These are phyloP conservation scores for Chlorella sp. DNA, from an alignment of 139 green algal genomes.

Conservation along the genomic window DNA sequence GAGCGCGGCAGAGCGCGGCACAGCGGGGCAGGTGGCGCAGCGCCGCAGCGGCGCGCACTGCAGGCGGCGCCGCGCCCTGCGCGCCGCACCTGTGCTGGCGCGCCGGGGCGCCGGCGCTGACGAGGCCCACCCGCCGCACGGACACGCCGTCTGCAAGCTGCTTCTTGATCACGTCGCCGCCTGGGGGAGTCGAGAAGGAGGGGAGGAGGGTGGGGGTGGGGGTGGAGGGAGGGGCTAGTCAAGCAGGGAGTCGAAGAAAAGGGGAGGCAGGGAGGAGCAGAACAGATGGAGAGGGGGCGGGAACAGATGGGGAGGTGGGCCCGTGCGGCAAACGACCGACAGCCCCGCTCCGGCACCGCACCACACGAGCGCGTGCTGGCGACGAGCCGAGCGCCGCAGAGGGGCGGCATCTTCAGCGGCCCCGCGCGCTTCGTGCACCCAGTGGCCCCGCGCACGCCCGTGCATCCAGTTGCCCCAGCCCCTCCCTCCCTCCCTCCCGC, in stretches of 20 bases:
- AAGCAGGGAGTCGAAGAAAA: not conserved
- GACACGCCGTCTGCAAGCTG: constrained; percentile 90
- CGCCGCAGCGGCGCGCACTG: too few species aligned
- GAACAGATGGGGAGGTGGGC: not conserved
- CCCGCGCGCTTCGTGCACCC: too few species aligned
- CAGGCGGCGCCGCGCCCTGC: too few species aligned
- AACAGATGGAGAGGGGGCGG: too few species aligned
- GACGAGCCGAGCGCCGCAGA: too few species aligned
- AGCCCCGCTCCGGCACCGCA: too few species aligned
- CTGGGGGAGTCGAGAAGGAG: too few species aligned
- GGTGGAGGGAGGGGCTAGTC: not conserved
- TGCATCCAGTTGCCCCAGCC: not conserved
- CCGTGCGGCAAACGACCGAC: too few species aligned
- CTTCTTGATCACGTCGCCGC: constrained; percentile 82
- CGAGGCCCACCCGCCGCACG: constrained; percentile 88
- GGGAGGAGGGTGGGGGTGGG: not conserved
- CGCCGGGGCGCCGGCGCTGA: constrained; percentile 87
- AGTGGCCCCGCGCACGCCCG: not conserved
- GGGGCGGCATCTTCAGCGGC: too few species aligned
- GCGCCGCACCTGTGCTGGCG: constrained; percentile 62
- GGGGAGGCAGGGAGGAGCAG: not conserved
- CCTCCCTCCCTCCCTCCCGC: constrained; percentile 65
- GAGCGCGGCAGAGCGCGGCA: too few species aligned
- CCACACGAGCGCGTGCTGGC: too few species aligned
- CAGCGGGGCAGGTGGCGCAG: too few species aligned